A percentile compares a stretch with the other conserved stretches of the same genome.
These are phyloP conservation scores for Podila horticola DNA, from an alignment of 192 early-diverging fungal genomes.

Conservation along the genomic window DNA sequence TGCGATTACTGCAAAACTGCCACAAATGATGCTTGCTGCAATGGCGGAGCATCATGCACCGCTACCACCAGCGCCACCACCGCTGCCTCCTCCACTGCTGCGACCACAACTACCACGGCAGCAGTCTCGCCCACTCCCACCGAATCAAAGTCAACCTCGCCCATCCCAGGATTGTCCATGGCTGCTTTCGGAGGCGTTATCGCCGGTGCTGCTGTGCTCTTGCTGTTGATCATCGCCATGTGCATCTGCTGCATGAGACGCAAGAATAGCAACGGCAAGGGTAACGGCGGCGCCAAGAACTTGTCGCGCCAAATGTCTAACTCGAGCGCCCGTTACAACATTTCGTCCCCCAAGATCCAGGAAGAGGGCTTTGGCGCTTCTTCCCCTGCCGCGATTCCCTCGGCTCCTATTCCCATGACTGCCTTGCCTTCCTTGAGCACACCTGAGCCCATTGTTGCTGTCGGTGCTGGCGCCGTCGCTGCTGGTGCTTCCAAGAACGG, in stretches of 20 bases:
- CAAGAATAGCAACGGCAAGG: neutral
- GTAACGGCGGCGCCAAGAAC: conserved; percentile 1
- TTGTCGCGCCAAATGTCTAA: conserved; percentile 30
- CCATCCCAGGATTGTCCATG: conserved; percentile 17
- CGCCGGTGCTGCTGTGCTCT: conserved; percentile 20
- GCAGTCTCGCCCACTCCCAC: conserved; percentile 2
- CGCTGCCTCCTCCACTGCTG: neutral
- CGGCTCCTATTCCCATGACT: conserved; percentile 46
- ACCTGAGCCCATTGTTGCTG: neutral
- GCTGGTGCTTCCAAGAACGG: conserved; percentile 1
- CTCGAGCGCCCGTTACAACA: conserved; percentile 39
- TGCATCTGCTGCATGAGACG: conserved; percentile 35
- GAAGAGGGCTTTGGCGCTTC: conserved; percentile 34
- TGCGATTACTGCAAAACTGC: conserved; percentile 23
- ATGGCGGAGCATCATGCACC: too few species aligned
- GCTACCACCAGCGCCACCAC: neutral
- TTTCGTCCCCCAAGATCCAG: conserved; percentile 47
- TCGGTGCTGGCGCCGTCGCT: conserved; percentile 2
- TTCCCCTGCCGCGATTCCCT: neutral
- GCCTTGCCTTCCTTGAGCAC: conserved; percentile 16
- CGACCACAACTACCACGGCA: neutral
- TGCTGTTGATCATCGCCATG: conserved; percentile 18
- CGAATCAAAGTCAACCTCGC: neutral
- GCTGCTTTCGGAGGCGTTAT: conserved; percentile 32
- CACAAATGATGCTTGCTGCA: conserved; percentile 19